phyloP scores from a whole-genome alignment of 345 rosid species.

The Heritiera littoralis region DNA sequence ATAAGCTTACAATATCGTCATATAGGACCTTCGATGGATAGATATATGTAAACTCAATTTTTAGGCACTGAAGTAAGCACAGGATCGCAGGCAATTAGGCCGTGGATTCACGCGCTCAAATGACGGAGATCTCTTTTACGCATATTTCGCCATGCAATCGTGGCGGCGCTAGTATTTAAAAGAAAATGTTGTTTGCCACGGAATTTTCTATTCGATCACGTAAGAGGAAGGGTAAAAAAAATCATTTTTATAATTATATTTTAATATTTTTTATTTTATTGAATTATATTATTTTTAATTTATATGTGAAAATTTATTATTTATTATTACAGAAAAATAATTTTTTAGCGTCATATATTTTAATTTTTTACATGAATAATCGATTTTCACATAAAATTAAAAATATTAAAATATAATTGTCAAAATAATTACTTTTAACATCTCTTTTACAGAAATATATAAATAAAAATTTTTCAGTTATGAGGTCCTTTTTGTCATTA shows the following conservation, averaged over 20 bases:
- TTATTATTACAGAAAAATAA: too few relatives aligned
- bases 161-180: constrained; percentile 38
- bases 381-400: too few relatives aligned
- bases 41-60: neutral
- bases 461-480: constrained; percentile 10
- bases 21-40: neutral
- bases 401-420: neutral
- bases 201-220: too few relatives aligned
- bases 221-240: too few relatives aligned
- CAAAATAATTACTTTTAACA: too few relatives aligned
- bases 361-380: too few relatives aligned
- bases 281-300: too few relatives aligned
- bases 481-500: constrained; percentile 18
- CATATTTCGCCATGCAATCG: constrained; percentile 27
- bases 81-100: constrained; percentile 16
- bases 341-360: too few relatives aligned
- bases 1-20: neutral
- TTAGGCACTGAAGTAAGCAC: neutral
- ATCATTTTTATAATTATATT: too few relatives aligned
- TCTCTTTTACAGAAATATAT: neutral
- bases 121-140: constrained; percentile 22
- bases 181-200: neutral
- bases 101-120: constrained; percentile 23
- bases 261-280: too few relatives aligned
- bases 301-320: too few relatives aligned